Evolutionary conservation across 768 basidiomycete species (phyloP).

Genomic region (Tylopilus rubrobrunneus): DNA sequence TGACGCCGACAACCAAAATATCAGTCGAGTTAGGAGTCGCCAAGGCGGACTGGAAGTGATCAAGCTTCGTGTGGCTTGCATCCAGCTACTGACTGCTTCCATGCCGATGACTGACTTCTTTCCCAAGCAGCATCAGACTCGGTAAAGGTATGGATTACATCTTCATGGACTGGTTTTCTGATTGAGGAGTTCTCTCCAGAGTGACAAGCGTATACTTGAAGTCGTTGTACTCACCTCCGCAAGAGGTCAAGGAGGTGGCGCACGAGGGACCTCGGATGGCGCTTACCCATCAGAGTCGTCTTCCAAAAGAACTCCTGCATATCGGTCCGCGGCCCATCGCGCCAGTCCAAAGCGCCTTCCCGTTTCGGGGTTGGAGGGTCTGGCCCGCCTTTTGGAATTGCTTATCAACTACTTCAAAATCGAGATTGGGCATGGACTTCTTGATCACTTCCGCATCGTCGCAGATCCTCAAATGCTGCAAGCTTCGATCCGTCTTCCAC

Average conservation of each 20-base stretch:
- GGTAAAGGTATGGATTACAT: slow-evolving; percentile 62
- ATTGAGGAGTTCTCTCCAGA: slow-evolving; percentile 38
- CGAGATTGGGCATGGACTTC: slow-evolving; percentile 96
- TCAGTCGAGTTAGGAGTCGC: slow-evolving; percentile 70
- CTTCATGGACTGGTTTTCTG: background rate
- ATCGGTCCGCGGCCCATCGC: slow-evolving; percentile 88
- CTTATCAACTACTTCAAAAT: slow-evolving; percentile 99
- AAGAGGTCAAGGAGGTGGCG: slow-evolving; percentile 92
- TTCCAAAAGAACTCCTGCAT: slow-evolving; percentile 94
- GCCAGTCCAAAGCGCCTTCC: slow-evolving; percentile 94
- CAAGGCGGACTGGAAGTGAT: slow-evolving; percentile 79
- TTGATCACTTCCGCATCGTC: slow-evolving; percentile 93
- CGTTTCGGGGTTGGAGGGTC: slow-evolving; percentile 86
- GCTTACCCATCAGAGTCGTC: slow-evolving; percentile 80
- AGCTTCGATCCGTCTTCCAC: slow-evolving; percentile 72
- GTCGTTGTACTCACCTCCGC: slow-evolving; percentile 89
- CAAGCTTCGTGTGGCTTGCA: slow-evolving; percentile 90
- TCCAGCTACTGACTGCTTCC: slow-evolving; percentile 88
- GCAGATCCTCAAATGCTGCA: slow-evolving; percentile 85
- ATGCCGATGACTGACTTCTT: slow-evolving; percentile 96
- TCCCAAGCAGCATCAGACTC: slow-evolving; percentile 73
- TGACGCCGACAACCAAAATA: slow-evolving; percentile 88
- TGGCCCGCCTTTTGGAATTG: slow-evolving; percentile 89
- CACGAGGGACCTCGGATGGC: slow-evolving; percentile 91
- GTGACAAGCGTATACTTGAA: slow-evolving; percentile 98